A percentile compares a stretch with the other conserved stretches of the same genome.
Evolutionary conservation across 768 basidiomycete genomes (phyloP).

Genomic region (Pholiota molesta): DNA sequence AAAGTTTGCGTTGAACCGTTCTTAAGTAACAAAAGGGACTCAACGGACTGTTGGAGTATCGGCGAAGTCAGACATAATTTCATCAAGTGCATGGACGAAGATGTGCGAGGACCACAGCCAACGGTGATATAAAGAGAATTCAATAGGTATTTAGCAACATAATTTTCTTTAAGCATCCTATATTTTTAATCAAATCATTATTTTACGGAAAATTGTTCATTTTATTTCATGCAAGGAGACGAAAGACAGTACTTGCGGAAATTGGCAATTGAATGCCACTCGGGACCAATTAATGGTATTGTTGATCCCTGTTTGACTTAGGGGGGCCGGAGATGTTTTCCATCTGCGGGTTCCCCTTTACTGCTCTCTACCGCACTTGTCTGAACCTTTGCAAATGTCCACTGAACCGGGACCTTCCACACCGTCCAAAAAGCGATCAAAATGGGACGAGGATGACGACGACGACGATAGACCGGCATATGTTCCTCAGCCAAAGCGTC

Average conservation of each 20-base stretch:
- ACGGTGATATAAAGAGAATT: background rate
- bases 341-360: background rate
- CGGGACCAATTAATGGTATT: background rate
- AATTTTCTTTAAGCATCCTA: too few species aligned
- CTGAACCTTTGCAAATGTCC: constrained; percentile 13
- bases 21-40: constrained; percentile 30
- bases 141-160: too few species aligned
- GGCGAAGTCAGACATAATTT: constrained; percentile 58
- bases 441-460: constrained; percentile 63
- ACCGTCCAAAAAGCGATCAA: constrained; percentile 74
- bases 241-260: too few species aligned
- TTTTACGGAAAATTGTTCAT: too few species aligned
- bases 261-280: too few species aligned
- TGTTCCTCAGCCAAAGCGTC: constrained; percentile 55
- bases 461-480: constrained; percentile 33
- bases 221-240: too few species aligned
- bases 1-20: constrained; percentile 74
- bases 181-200: too few species aligned
- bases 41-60: constrained; percentile 42
- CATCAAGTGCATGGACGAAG: constrained; percentile 67
- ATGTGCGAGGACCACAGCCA: constrained; percentile 39
- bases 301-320: background rate
- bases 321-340: background rate
- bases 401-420: constrained; percentile 45
- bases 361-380: background rate